Evolutionary conservation across 2,329 filamentous ascomycete genomes (phyloP), one percentile per base, ranked within the genome.

Genomic region (Botrytis fabae): DNA sequence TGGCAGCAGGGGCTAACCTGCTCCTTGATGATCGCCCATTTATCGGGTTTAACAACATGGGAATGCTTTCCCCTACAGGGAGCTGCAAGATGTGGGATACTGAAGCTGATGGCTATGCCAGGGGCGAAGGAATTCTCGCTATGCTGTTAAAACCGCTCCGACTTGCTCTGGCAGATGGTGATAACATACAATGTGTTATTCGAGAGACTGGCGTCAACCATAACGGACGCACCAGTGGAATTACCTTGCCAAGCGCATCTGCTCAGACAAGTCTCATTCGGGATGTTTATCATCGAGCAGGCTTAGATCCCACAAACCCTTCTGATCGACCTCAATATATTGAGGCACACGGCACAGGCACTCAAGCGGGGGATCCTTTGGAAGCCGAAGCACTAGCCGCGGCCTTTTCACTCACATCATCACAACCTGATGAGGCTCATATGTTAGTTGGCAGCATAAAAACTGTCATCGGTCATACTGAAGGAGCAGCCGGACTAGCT

Each of bases 81-180:
- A 59, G 42, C 2, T 76, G n/a, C 16, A 51, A 84, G 71, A 86
- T 85, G 10, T 90, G 89, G 75, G 89, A 91, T 75, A 76, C 83
- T 20, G 82, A 85, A 1, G 90, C 88, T n/a, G 86, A 89, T 73
- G 90, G 90, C 1, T 92, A 92, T 77, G 89, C 86, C 0, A 84
- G 89, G 51, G 90, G 89, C 1, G 90, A 92, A 76, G 90, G 89
- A 0, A 82, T 88, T n/a, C 88, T 85, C 0, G 83, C 87, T 10
- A 79, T 92, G 2, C 76, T 91, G 3, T 77, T 92, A 59, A 92
- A 92, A 80, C 84, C 84, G 1, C 81, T 91, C 6, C 81, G 82
- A 20, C 77, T 81, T 38, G 85, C 85, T 1, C 46, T 85, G 6
- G 77, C 77, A 40, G 83, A 84, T 66, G 80, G 80, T 4, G 82